Base-by-base conservation (phyloP, 768 basidiomycete genomes). In the Strobilomyces dryophilus region DNA sequence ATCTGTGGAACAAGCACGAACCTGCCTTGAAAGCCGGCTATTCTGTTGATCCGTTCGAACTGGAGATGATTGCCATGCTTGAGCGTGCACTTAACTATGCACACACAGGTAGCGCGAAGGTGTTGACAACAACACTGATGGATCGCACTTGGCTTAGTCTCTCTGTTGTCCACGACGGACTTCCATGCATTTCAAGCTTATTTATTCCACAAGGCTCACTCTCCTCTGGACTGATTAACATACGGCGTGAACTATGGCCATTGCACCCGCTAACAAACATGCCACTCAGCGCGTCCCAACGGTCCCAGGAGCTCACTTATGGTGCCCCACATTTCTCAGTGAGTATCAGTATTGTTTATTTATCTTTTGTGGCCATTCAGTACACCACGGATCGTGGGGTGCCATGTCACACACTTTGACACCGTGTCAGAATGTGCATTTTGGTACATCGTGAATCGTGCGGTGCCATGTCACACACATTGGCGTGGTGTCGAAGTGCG, bases 241-340 rank as follows among this genome's bases (percentile, higher is more conserved):
- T 57, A 1, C 9, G 37, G 1, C 20, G 8, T 0, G 45, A 46
- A 1, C 45, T 37, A 4, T 58, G 56, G 54, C 56, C 53, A 0
- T 10, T 58, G 2, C 15, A 55, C 11, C n/a, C 40, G 0, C 3
- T 5, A 0, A 51, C 49, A 1, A 26, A 12, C 0, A 27, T 29
- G 10, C 53, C 45, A 1, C 45, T 55, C 0, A 51, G 41, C 0
- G 49, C 45, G 0, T 58, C 54, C 1, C 44, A 50, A 7, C 15
- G 49, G 7, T 42, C 40, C 0, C 53, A 58, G 4, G 49, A 58
- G 18, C 18, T 55, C 14, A 51, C 54, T 0, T 58, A 51, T 7
- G 45, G 47, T 0, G 8, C 49, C 51, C 15, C 44, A 15, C 40
- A 14, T 21, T 24, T 24, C 24, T 24, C 24, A 0, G 34, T 53